phyloP scores from a whole-genome alignment of 2,329 filamentous ascomycete species.

The Ophiostoma fasciatum region DNA sequence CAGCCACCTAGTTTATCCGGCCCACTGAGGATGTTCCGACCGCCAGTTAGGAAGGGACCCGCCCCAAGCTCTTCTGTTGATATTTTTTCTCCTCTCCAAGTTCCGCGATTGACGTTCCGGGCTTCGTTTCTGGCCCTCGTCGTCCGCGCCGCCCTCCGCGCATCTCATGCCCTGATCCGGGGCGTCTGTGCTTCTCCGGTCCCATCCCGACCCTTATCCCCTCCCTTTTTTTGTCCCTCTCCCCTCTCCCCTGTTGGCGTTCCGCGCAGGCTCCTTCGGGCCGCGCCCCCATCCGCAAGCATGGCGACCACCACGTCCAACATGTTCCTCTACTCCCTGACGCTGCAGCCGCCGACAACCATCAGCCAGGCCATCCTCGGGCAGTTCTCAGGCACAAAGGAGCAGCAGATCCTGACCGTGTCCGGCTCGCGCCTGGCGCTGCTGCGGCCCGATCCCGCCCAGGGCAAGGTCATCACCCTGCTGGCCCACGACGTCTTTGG shows the following conservation, averaged over 20 bases:
- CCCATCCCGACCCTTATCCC: not conserved
- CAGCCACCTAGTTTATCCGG: no score
- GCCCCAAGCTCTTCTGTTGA: no score
- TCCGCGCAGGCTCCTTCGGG: slow-evolving; percentile 31
- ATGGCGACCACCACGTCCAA: slow-evolving; percentile 91
- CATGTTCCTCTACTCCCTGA: slow-evolving; percentile 97
- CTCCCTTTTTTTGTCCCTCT: no score
- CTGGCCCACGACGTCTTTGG: slow-evolving; percentile 92
- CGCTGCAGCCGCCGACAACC: slow-evolving; percentile 80
- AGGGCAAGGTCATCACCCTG: slow-evolving; percentile 74
- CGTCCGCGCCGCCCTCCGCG: not conserved
- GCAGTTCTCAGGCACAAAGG: slow-evolving; percentile 90
- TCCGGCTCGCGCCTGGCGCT: slow-evolving; percentile 83
- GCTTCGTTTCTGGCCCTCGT: no score
- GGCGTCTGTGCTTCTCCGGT: no score
- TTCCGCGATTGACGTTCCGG: no score
- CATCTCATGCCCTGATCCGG: slow-evolving; percentile 6
- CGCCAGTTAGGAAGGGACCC: no score
- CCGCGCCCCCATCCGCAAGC: slow-evolving; percentile 25
- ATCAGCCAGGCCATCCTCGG: slow-evolving; percentile 84
- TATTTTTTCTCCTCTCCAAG: not conserved
- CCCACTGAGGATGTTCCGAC: no score
- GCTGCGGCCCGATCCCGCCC: slow-evolving; percentile 68
- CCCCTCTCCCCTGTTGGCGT: slow-evolving; percentile 5
- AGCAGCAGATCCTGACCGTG: slow-evolving; percentile 92